phyloP scores from a whole-genome alignment of 306 rosid genomes.

The Morella rubra region DNA sequence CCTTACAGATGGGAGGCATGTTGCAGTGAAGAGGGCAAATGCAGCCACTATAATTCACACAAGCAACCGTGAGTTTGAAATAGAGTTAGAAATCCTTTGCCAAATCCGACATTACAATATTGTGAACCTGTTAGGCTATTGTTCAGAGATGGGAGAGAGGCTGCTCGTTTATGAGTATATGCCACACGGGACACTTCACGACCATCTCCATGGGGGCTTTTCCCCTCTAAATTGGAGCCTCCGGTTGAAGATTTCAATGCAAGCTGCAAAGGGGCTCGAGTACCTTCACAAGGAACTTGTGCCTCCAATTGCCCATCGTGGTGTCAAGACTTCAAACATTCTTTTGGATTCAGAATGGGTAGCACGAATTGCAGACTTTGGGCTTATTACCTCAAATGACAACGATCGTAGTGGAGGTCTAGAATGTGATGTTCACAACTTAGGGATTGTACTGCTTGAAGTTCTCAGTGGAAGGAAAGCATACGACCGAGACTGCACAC shows the following conservation, averaged over 20 bases:
- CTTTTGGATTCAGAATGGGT: slow-evolving; percentile 86
- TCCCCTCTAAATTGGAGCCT: slow-evolving; percentile 79
- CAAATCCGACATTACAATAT: slow-evolving; percentile 69
- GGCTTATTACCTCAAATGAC: slow-evolving; percentile 61
- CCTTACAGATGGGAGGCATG: slow-evolving; percentile 69
- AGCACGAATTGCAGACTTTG: slow-evolving; percentile 76
- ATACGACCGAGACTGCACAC: slow-evolving; percentile 60
- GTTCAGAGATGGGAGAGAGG: slow-evolving; percentile 97
- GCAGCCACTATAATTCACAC: slow-evolving; percentile 93
- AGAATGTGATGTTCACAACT: slow-evolving; percentile 60
- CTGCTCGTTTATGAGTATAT: slow-evolving; percentile 85
- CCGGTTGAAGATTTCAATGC: slow-evolving; percentile 69
- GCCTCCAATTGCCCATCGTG: slow-evolving; percentile 74
- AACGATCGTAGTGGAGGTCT: slow-evolving; percentile 49
- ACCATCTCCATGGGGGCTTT: slow-evolving; percentile 91
- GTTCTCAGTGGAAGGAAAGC: slow-evolving; percentile 88
- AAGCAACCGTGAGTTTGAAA: slow-evolving; percentile 76
- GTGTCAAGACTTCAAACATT: slow-evolving; percentile 74
- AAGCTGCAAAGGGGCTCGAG: slow-evolving; percentile 80
- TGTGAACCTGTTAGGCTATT: slow-evolving; percentile 86
- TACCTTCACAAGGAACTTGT: slow-evolving; percentile 72
- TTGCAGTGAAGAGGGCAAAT: slow-evolving; percentile 90
- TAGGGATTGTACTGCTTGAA: slow-evolving; percentile 79
- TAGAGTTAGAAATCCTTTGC: slow-evolving; percentile 83
- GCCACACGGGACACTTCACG: slow-evolving; percentile 88